A percentile compares a stretch with the other conserved stretches of the same genome.
Evolutionary conservation across 371 early-diverging fungal genomes (phyloP).

Genomic region (Umbelopsis sp.): DNA sequence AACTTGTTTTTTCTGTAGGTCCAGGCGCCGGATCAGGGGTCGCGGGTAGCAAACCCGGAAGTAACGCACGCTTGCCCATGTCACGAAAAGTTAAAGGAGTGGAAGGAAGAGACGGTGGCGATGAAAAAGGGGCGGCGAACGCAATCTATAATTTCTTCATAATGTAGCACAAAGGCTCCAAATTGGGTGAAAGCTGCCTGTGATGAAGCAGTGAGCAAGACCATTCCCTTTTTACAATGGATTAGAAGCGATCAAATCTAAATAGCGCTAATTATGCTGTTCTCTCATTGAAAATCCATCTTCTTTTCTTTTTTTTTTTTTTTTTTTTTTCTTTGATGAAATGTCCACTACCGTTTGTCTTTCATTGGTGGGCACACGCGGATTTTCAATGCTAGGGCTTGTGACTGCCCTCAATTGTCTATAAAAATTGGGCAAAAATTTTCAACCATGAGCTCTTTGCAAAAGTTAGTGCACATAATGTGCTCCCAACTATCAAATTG

Average conservation of each 20-base stretch:
- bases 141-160: not conserved
- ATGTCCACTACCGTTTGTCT: not conserved
- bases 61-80: no score
- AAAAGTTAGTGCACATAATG: constrained; percentile 17
- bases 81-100: not conserved
- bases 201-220: not conserved
- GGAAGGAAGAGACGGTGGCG: not conserved
- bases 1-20: no score
- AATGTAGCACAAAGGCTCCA: constrained; percentile 10
- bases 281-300: no score
- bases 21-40: no score
- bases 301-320: no score
- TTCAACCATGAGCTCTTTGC: constrained; percentile 6
- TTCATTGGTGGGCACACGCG: not conserved
- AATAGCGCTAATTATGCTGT: no score
- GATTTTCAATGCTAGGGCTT: not conserved
- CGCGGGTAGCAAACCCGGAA: no score
- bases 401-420: not conserved
- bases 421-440: not conserved
- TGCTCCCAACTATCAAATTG: constrained; percentile 17
- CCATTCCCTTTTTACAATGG: no score
- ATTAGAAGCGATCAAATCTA: no score
- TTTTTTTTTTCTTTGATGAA: no score
- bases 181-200: not conserved
- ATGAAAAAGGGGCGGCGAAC: not conserved